phyloP scores from a whole-genome alignment of 2,329 filamentous ascomycete species.

The Achaetomium macrosporum region DNA sequence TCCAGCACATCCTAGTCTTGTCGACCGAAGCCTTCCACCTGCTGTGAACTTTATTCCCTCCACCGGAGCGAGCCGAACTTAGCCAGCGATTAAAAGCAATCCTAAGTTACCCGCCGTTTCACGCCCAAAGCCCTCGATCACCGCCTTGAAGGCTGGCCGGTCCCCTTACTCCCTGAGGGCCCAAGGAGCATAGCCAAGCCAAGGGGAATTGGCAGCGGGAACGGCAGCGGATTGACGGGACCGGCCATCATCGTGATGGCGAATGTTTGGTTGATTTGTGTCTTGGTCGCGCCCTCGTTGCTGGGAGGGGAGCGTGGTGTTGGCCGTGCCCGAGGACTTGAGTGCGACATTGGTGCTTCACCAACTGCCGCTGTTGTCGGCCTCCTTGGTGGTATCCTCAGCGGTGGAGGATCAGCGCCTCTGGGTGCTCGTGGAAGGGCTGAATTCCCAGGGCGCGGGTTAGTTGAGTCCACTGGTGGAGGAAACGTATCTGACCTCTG shows the following conservation, averaged over 20 bases:
- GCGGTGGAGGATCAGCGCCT: background rate
- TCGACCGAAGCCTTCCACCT: too few relatives aligned
- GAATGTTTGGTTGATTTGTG: conserved; percentile 24
- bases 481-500: background rate
- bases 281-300: conserved; percentile 19
- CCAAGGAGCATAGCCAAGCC: conserved; percentile 20
- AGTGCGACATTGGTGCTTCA: background rate
- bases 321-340: background rate
- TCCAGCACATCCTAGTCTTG: too few relatives aligned
- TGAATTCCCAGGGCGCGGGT: conserved; percentile 18
- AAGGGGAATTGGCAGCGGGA: conserved; percentile 22
- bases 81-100: too few relatives aligned
- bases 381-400: background rate
- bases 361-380: background rate
- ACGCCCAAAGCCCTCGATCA: background rate
- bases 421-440: conserved; percentile 17
- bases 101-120: too few relatives aligned
- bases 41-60: too few relatives aligned
- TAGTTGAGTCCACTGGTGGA: conserved; percentile 17
- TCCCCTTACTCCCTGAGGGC: conserved; percentile 5
- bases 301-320: background rate
- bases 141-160: background rate
- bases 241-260: conserved; percentile 24
- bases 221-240: conserved; percentile 22
- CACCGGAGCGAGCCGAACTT: too few relatives aligned